Percentiles rank a stretch among this genome's conserved stretches.
Evolutionary conservation across 2,329 filamentous ascomycete genomes (phyloP).

Genomic region (Ceratocystis cubensis): DNA sequence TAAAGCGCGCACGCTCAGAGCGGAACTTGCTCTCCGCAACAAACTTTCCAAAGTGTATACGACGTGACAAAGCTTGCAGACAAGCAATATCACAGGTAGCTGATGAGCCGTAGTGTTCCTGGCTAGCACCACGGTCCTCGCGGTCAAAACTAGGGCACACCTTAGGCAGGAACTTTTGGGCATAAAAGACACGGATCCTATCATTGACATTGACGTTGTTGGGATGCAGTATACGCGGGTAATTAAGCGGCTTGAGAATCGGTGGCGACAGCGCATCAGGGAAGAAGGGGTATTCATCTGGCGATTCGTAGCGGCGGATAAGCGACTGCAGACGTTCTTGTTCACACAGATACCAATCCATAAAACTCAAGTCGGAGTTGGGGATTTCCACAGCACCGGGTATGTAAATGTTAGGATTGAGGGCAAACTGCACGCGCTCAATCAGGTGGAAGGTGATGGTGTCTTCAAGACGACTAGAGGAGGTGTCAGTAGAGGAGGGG

Average conservation of each 20-base stretch:
- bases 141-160: constrained; percentile 69
- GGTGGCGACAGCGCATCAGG: constrained; percentile 64
- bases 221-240: constrained; percentile 73
- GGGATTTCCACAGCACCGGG: constrained; percentile 72
- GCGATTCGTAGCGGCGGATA: constrained; percentile 87
- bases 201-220: constrained; percentile 87
- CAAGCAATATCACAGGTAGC: constrained; percentile 84
- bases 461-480: constrained; percentile 78
- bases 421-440: constrained; percentile 92
- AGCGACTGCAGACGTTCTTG: constrained; percentile 85
- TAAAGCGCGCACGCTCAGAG: constrained; percentile 69
- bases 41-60: constrained; percentile 97
- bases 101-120: constrained; percentile 90
- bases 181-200: constrained; percentile 76
- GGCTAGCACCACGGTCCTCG: constrained; percentile 66
- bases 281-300: constrained; percentile 97
- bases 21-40: constrained; percentile 93
- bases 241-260: constrained; percentile 76
- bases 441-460: constrained; percentile 96
- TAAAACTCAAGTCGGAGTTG: constrained; percentile 59
- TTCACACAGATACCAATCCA: constrained; percentile 87
- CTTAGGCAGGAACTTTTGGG: constrained; percentile 66
- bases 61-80: constrained; percentile 74
- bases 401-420: constrained; percentile 77
- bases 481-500: background rate